These are phyloP conservation scores for Yarrowia galli DNA, from an alignment of 1,139 yeast genomes.

Conservation along the genomic window DNA sequence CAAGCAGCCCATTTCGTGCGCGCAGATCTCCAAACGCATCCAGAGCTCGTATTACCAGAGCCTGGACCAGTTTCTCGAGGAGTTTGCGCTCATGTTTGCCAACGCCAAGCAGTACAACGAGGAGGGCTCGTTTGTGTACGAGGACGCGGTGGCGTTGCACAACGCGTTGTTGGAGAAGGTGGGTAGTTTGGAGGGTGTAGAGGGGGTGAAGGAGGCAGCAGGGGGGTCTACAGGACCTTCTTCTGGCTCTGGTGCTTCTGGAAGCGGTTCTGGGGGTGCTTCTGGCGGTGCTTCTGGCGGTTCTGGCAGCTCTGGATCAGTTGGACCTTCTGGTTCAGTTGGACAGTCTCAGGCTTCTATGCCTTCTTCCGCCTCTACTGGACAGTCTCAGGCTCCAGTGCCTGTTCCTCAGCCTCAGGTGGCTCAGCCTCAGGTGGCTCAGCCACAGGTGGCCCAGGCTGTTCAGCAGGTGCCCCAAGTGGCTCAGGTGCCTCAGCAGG, in stretches of 20 bases:
- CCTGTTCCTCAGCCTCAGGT: background rate
- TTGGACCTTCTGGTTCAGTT: too few species aligned
- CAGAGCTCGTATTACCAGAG: slow-evolving; percentile 60
- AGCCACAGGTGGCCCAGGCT: background rate
- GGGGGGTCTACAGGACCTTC: background rate
- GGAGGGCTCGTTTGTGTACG: slow-evolving; percentile 82
- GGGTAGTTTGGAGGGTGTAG: slow-evolving; percentile 3
- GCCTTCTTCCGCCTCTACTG: background rate
- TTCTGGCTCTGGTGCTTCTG: background rate
- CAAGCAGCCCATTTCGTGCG: slow-evolving; percentile 82
- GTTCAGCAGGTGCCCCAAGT: background rate
- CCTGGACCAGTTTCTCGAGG: slow-evolving; percentile 70
- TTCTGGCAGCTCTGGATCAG: too few species aligned
- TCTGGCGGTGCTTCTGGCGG: background rate
- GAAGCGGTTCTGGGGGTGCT: too few species aligned
- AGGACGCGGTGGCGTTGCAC: slow-evolving; percentile 69
- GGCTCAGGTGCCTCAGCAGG: slow-evolving; percentile 8
- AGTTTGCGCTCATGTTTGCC: slow-evolving; percentile 75
- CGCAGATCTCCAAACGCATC: slow-evolving; percentile 54
- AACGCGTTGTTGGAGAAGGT: slow-evolving; percentile 25
- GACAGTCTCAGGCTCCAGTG: background rate
- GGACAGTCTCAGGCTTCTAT: background rate
- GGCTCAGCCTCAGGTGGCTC: background rate
- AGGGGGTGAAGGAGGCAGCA: background rate
- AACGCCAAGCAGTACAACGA: slow-evolving; percentile 90